Conservation (phyloP, 768 basidiomycete genomes). For the Rhizopogon vesiculosus region DNA sequence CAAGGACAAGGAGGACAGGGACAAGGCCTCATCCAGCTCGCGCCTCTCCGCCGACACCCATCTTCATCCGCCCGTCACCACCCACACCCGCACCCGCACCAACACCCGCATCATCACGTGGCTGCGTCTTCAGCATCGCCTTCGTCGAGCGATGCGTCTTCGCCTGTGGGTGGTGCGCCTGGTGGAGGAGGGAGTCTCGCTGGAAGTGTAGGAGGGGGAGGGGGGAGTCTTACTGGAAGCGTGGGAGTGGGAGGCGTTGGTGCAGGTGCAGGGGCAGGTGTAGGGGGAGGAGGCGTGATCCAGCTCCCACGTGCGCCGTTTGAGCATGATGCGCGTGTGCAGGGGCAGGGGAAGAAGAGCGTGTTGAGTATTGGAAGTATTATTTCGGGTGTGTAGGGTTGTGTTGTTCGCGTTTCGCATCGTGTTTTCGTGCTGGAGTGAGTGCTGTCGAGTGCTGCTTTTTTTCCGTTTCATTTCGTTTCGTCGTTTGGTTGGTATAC, state of each 20-base stretch:
- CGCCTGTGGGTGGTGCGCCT: slow-evolving; percentile 8
- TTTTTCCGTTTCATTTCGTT: too few relatives aligned
- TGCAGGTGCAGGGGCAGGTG: not conserved
- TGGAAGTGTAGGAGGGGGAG: not conserved
- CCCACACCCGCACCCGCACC: too few relatives aligned
- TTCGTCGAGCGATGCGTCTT: slow-evolving; percentile 20
- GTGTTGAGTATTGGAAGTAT: slow-evolving; percentile 68
- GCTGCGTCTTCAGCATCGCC: slow-evolving; percentile 21
- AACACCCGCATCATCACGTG: not conserved
- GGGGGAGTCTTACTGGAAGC: not conserved
- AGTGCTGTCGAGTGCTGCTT: too few relatives aligned
- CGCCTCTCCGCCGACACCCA: slow-evolving; percentile 24
- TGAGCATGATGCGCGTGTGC: slow-evolving; percentile 21
- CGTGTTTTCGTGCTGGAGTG: slow-evolving; percentile 5
- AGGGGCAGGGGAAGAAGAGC: slow-evolving; percentile 48
- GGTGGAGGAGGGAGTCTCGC: not conserved
- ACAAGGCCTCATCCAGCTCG: slow-evolving; percentile 27
- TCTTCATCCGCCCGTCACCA: not conserved
- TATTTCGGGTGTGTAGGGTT: slow-evolving; percentile 42
- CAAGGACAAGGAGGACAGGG: not conserved
- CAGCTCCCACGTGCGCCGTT: slow-evolving; percentile 28
- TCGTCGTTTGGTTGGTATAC: too few relatives aligned
- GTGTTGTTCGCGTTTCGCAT: too few relatives aligned
- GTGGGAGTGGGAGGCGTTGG: not conserved
- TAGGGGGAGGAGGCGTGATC: slow-evolving; percentile 16